These are phyloP conservation scores for Endothia cerciana DNA, from an alignment of 2,329 filamentous ascomycete genomes.

Conservation along the genomic window DNA sequence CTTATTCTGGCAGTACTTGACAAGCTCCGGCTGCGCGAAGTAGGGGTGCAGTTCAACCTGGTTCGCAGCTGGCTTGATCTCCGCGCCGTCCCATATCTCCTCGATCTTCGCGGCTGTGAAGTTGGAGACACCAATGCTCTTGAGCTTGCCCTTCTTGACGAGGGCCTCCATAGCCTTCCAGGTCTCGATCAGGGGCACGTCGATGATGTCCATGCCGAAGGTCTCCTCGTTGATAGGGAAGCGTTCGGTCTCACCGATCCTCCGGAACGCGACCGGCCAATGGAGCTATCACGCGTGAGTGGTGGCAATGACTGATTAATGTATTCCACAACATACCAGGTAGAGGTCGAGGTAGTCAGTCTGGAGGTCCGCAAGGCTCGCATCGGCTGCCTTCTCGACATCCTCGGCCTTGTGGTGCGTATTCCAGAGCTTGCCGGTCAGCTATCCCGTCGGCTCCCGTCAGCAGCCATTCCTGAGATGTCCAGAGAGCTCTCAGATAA, in stretches of 20 bases:
- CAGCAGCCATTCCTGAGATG: background rate
- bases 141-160: slow-evolving; percentile 53
- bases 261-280: slow-evolving; percentile 48
- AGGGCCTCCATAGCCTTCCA: slow-evolving; percentile 62
- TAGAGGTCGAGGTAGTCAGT: slow-evolving; percentile 51
- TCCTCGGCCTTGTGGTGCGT: slow-evolving; percentile 48
- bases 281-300: slow-evolving; percentile 49
- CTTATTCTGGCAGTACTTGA: slow-evolving; percentile 52
- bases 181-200: slow-evolving; percentile 53
- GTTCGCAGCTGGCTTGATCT: slow-evolving; percentile 50
- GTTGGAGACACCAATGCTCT: slow-evolving; percentile 60
- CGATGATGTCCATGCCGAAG: slow-evolving; percentile 48
- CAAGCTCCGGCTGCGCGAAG: slow-evolving; percentile 47
- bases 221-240: slow-evolving; percentile 46
- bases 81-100: slow-evolving; percentile 48
- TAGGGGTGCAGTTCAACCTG: slow-evolving; percentile 49
- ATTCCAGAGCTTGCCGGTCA: slow-evolving; percentile 62
- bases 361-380: slow-evolving; percentile 46
- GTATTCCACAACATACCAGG: slow-evolving; percentile 39
- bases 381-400: slow-evolving; percentile 46
- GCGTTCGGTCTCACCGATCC: slow-evolving; percentile 44
- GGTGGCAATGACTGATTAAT: no score
- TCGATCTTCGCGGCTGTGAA: slow-evolving; percentile 55
- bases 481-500: background rate
- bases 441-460: slow-evolving; percentile 19